These are phyloP conservation scores for Trichoderma aggressivum DNA, from an alignment of 2,329 filamentous ascomycete species.

Conservation along the genomic window DNA sequence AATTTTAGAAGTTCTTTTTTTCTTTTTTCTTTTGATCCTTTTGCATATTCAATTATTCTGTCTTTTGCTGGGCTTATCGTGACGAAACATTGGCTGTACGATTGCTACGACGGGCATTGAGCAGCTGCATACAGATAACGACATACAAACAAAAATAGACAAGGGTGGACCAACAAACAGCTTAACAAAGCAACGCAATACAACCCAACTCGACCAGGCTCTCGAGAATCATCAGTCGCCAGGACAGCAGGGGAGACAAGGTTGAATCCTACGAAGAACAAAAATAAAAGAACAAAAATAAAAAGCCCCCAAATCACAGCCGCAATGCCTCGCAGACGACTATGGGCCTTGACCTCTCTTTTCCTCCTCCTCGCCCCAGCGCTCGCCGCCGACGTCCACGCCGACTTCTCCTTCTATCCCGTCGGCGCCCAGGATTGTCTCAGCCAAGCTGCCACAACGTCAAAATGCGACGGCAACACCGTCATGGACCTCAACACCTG, in stretches of 20 bases:
- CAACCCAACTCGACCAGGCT: neutral
- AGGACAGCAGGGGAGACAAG: neutral
- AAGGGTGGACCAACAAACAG: neutral
- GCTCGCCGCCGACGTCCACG: constrained; percentile 25
- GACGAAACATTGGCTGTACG: neutral
- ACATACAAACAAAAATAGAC: neutral
- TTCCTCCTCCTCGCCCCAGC: constrained; percentile 25
- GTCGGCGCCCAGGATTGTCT: constrained; percentile 40
- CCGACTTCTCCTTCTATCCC: constrained; percentile 36
- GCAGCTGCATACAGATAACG: neutral
- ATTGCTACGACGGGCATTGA: neutral
- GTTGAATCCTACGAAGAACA: neutral
- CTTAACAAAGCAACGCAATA: neutral
- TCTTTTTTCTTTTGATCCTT: neutral
- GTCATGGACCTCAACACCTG: constrained; percentile 45
- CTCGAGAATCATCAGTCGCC: neutral
- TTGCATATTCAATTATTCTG: neutral
- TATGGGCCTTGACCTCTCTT: constrained; percentile 28
- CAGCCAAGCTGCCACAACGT: constrained; percentile 36
- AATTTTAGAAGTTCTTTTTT: neutral
- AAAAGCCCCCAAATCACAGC: neutral
- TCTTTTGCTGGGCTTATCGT: neutral
- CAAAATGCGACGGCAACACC: constrained; percentile 41
- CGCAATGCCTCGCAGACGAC: constrained; percentile 29
- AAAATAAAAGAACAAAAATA: neutral